Evolutionary conservation across 371 early-diverging fungal genomes (phyloP).

Genomic region (Mucor lusitanicus): DNA sequence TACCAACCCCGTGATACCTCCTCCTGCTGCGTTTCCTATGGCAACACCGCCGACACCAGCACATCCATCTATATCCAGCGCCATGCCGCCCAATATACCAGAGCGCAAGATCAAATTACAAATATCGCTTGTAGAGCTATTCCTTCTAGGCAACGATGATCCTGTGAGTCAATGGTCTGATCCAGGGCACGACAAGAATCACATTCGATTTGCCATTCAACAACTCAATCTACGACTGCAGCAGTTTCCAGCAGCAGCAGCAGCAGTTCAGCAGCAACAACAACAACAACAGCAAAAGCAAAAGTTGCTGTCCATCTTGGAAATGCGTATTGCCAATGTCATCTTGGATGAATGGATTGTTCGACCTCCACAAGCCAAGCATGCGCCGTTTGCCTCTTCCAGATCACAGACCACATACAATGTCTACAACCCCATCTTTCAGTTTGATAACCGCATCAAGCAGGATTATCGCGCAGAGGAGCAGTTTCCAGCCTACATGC

Average conservation of each 20-base stretch:
- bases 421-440: constrained; percentile 35
- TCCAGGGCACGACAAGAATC: constrained; percentile 32
- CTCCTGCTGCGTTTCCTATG: background rate
- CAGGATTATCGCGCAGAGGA: constrained; percentile 23
- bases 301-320: constrained; percentile 24
- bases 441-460: constrained; percentile 35
- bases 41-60: background rate
- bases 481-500: constrained; percentile 20
- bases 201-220: constrained; percentile 49
- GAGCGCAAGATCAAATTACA: constrained; percentile 49
- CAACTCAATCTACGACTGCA: constrained; percentile 42
- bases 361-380: constrained; percentile 8
- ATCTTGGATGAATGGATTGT: constrained; percentile 37
- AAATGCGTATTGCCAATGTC: constrained; percentile 28
- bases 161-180: background rate
- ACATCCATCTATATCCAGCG: background rate
- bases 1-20: background rate
- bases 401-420: constrained; percentile 23
- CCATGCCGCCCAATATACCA: background rate
- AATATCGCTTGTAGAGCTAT: constrained; percentile 42
- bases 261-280: no score
- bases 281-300: constrained; percentile 16
- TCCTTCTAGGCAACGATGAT: constrained; percentile 46
- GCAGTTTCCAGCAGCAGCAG: constrained; percentile 13
- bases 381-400: background rate